Evolutionary conservation across 2,329 filamentous ascomycete genomes (phyloP).

Genomic region (Huntiella abstrusa): DNA sequence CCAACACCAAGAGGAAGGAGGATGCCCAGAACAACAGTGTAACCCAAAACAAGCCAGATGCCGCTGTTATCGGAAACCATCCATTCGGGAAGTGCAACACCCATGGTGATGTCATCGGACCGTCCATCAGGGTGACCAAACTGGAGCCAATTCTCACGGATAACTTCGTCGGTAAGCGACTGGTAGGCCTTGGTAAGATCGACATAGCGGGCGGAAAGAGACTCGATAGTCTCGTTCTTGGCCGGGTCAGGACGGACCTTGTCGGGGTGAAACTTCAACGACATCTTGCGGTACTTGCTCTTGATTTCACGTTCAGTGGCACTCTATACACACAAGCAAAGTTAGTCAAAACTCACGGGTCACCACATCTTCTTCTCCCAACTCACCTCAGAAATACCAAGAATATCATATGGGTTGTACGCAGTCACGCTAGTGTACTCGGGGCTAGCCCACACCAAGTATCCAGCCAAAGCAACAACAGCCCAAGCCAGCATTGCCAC

Average conservation of each 20-base stretch:
- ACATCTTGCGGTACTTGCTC: slow-evolving; percentile 71
- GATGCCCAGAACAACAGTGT: slow-evolving; percentile 73
- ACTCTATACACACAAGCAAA: slow-evolving; percentile 31
- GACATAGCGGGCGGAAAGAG: slow-evolving; percentile 73
- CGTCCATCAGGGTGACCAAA: slow-evolving; percentile 96
- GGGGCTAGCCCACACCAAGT: slow-evolving; percentile 51
- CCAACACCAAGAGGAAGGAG: slow-evolving; percentile 84
- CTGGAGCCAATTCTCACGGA: slow-evolving; percentile 91
- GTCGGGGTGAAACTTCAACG: slow-evolving; percentile 77
- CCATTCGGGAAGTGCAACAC: slow-evolving; percentile 84
- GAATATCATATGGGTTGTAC: slow-evolving; percentile 93
- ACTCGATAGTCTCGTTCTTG: slow-evolving; percentile 78
- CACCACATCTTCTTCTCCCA: background rate
- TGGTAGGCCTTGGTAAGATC: slow-evolving; percentile 97
- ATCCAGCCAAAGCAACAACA: slow-evolving; percentile 76
- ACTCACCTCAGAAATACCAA: slow-evolving; percentile 63
- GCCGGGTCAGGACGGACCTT: slow-evolving; percentile 67
- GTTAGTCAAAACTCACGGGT: background rate
- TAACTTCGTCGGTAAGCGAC: slow-evolving; percentile 87
- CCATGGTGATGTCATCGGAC: slow-evolving; percentile 82
- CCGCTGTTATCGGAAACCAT: slow-evolving; percentile 86
- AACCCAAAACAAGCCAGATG: slow-evolving; percentile 84
- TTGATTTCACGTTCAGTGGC: slow-evolving; percentile 82
- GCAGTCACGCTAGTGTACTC: slow-evolving; percentile 34
- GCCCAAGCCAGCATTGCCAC: slow-evolving; percentile 62